Base-by-base conservation (phyloP, 805 yeast genomes). In the Yarrowia sp. region DNA sequence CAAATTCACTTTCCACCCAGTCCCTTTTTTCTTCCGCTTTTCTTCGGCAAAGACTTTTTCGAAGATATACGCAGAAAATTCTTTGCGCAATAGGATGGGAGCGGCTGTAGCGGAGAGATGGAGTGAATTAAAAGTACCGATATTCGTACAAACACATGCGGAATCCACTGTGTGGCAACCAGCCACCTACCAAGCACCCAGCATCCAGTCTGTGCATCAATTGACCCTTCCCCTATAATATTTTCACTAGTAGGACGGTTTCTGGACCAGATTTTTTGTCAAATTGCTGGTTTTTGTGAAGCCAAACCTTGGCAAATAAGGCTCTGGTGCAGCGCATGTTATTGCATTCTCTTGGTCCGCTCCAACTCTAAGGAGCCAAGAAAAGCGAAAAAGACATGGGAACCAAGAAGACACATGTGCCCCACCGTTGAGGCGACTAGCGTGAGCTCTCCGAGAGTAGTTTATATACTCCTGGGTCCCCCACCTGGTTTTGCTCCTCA, bases 361-460 rank as follows among this genome's bases (percentile, higher is more conserved):
- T 6, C 15, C 19, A 36, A 36, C 36, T 14, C n/a, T 20, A 12
- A n/a, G n/a, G 19, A 14, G 43, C 43, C 42, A 52, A 52, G 58
- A 38, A 12, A 24, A n/a, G n/a, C 36, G n/a, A 39, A 19, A 34
- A 40, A 40, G 14, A 20, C 17, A 52, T 24, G 30, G 30, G 30
- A 38, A 52, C 43, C 20, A 50, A 2, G 20, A 24, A 24, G 39
- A 3, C 44, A 55, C 61, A 55, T 55, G 61, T 55, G 61, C 61
- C 61, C 61, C 61, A 55, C 61, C 61, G 61, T 55, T 55, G 24
- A 24, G 38, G 34, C 19, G 20, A 24, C 61, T 39, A 55, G 36
- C 20, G 42, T 9, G 15, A 9, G 44, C 44, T 15, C 30, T 40
- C 30, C 17, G 33, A 9, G 15, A 8, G 10, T 13, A 24, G 40